Evolutionary conservation across 371 early-diverging fungal species (phyloP).

Genomic region (Actinomortierella wolfii): DNA sequence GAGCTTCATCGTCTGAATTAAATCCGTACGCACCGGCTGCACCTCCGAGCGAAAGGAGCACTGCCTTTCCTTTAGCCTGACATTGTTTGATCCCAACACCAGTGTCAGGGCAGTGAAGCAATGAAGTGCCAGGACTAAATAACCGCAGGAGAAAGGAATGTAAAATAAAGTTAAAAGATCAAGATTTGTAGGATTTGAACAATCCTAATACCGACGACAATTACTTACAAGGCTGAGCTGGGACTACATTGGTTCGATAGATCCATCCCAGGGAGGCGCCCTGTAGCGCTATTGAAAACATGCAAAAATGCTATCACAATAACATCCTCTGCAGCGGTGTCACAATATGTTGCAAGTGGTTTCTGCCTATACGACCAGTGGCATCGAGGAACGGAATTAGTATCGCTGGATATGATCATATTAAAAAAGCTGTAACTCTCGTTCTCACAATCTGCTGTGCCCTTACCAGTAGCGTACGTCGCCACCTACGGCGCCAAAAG

Average conservation of each 20-base stretch:
- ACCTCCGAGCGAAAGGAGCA: slow-evolving; percentile 73
- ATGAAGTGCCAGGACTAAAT: slow-evolving; percentile 49
- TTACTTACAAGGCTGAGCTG: slow-evolving; percentile 30
- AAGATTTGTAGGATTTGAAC: neutral
- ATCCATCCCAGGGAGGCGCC: slow-evolving; percentile 54
- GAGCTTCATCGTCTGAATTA: slow-evolving; percentile 50
- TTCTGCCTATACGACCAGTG: slow-evolving; percentile 31
- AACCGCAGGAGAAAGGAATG: neutral
- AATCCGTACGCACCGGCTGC: slow-evolving; percentile 69
- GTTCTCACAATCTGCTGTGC: neutral
- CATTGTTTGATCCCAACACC: slow-evolving; percentile 67
- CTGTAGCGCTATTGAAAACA: slow-evolving; percentile 57
- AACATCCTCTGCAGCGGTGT: slow-evolving; percentile 56
- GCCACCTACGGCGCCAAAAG: slow-evolving; percentile 29
- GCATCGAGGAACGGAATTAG: neutral
- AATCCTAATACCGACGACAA: neutral
- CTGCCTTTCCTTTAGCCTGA: slow-evolving; percentile 63
- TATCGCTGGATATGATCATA: slow-evolving; percentile 7
- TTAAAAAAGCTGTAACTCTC: slow-evolving; percentile 19
- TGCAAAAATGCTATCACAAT: slow-evolving; percentile 67
- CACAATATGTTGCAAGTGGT: slow-evolving; percentile 63
- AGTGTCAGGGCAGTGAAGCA: slow-evolving; percentile 63
- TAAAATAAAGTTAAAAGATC: neutral
- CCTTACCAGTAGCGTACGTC: slow-evolving; percentile 8
- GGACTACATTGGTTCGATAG: slow-evolving; percentile 65